Evolutionary conservation across 2,329 filamentous ascomycete genomes (phyloP).

Genomic region (Waltergamsia citrina): DNA sequence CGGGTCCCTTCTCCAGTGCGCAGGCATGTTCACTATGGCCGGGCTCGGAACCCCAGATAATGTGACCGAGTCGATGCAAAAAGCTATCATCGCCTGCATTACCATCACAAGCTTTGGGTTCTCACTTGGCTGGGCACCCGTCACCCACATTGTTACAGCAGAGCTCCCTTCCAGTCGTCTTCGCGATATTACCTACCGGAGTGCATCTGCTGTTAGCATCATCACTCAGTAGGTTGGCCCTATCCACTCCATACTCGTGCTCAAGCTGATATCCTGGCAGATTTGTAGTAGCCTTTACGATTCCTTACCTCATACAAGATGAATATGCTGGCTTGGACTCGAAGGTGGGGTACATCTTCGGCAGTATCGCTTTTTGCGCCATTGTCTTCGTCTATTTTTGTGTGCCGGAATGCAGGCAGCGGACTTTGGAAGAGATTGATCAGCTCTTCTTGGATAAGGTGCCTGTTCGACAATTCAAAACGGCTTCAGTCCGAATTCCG

Average conservation of each 20-base stretch:
- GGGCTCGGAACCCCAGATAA: constrained; percentile 14
- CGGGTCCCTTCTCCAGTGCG: constrained; percentile 13
- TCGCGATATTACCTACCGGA: constrained; percentile 17
- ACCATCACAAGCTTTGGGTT: constrained; percentile 16
- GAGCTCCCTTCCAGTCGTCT: constrained; percentile 19
- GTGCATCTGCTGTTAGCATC: constrained; percentile 18
- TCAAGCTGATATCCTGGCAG: background rate
- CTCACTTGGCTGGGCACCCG: constrained; percentile 19
- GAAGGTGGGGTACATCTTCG: constrained; percentile 18
- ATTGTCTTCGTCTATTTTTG: constrained; percentile 10
- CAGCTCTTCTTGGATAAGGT: constrained; percentile 8
- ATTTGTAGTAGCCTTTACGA: constrained; percentile 20
- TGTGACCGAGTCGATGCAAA: constrained; percentile 8
- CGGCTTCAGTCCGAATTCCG: too few species aligned
- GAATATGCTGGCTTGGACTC: constrained; percentile 20
- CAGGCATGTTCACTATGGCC: constrained; percentile 19
- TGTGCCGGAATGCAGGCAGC: constrained; percentile 11
- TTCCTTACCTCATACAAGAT: constrained; percentile 24
- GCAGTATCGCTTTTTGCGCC: constrained; percentile 5
- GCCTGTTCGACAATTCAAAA: background rate
- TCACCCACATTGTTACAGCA: constrained; percentile 21
- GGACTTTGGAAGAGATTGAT: constrained; percentile 15
- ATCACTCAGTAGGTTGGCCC: constrained; percentile 11
- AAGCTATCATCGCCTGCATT: constrained; percentile 17
- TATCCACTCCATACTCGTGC: background rate